A percentile compares a stretch with the other conserved stretches of the same genome.
phyloP scores from a whole-genome alignment of 208 protist genomes.

The Crithidia sp. region DNA sequence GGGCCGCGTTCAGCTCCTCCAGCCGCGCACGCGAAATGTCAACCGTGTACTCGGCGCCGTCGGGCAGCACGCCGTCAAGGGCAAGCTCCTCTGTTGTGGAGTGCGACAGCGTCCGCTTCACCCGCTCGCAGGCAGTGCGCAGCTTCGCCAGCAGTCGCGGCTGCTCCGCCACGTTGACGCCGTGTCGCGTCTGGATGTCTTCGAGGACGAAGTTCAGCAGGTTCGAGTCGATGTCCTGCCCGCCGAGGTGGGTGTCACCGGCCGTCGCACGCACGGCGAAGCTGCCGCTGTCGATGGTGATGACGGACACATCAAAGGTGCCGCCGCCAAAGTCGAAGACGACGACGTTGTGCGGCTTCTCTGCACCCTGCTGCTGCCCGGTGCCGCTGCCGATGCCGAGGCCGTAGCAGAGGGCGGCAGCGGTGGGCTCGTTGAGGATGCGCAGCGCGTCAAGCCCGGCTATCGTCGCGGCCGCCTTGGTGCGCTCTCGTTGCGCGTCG shows the following conservation, averaged over 20 bases:
- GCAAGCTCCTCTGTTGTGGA: conserved; percentile 91
- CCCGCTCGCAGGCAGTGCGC: conserved; percentile 83
- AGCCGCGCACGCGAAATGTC: conserved; percentile 97
- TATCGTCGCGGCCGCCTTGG: conserved; percentile 97
- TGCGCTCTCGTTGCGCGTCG: conserved; percentile 97
- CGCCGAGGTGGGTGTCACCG: conserved; percentile 99
- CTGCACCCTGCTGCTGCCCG: conserved; percentile 42
- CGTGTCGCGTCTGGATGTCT: conserved; percentile 95
- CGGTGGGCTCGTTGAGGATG: conserved; percentile 99
- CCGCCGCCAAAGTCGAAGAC: conserved; percentile 99
- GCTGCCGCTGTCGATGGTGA: conserved; percentile 97
- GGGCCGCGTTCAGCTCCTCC: conserved; percentile 93
- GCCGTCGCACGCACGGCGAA: conserved; percentile 98
- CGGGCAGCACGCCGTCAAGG: conserved; percentile 94
- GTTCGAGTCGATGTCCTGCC: conserved; percentile 98
- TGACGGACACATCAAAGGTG: conserved; percentile 99
- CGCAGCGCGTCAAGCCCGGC: conserved; percentile 97
- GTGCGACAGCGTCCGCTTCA: conserved; percentile 97
- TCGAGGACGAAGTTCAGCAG: conserved; percentile 95
- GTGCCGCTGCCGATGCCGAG: conserved; percentile 90
- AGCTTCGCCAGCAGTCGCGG: conserved; percentile 62
- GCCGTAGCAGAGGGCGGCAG: conserved; percentile 98
- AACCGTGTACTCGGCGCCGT: conserved; percentile 96
- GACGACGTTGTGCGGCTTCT: conserved; percentile 85
- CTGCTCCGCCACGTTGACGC: conserved; percentile 42